A percentile compares a stretch with the other conserved stretches of the same genome.
Conservation (phyloP, 2,329 filamentous ascomycete species). For the Stachybotrys elegans region DNA sequence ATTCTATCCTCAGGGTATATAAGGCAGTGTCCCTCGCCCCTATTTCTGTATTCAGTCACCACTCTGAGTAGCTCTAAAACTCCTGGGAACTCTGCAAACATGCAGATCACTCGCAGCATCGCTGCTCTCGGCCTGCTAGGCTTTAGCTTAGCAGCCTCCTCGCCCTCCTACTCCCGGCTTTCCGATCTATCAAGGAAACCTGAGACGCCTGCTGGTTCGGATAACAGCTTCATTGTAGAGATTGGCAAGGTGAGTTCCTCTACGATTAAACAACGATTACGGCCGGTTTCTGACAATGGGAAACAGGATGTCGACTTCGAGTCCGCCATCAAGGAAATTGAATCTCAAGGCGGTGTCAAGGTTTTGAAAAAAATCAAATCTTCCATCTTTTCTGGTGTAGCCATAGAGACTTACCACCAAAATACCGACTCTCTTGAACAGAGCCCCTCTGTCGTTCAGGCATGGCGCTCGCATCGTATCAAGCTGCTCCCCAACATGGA, state of each 20-base stretch:
- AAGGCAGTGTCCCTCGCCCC: no score
- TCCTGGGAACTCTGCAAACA: no score
- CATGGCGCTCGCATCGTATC: slow-evolving; percentile 1
- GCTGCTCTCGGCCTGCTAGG: no score
- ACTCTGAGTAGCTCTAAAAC: no score
- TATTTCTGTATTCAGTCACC: no score
- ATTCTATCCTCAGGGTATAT: no score
- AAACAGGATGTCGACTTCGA: background rate
- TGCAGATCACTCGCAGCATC: no score
- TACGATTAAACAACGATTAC: background rate
- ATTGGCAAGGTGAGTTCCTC: background rate
- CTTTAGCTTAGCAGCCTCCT: no score
- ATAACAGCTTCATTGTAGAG: background rate
- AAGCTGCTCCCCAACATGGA: background rate
- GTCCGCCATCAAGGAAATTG: background rate
- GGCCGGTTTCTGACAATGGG: background rate
- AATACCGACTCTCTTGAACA: background rate
- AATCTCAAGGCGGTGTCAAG: background rate
- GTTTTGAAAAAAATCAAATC: background rate
- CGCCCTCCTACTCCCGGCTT: no score
- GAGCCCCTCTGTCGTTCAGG: background rate
- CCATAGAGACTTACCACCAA: background rate
- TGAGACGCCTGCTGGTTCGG: background rate
- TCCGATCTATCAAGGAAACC: no score
- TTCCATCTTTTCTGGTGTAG: background rate